Evolutionary conservation across 495 filamentous ascomycete genomes (phyloP), one percentile per base, ranked within the genome.

Genomic region (Neurospora sp.): DNA sequence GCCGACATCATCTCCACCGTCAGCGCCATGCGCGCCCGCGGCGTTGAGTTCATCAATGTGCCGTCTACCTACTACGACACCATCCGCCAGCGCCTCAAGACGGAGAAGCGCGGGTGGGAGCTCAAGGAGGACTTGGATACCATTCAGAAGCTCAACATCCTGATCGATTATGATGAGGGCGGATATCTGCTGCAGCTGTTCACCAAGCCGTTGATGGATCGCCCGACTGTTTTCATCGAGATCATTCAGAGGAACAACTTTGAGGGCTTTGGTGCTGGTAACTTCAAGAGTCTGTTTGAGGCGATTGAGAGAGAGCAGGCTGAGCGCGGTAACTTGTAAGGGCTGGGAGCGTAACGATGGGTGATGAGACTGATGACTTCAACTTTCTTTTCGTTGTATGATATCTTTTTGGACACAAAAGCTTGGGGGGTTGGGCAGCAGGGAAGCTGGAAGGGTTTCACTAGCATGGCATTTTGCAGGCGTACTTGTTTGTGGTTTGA

Each of bases 141-240:
- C 4, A 84, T 97, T 71, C 85, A 90, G 82, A 83, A 83, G 27
- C 80, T 96, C 75, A 91, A 94, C 79, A 96, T 97, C 76, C 77
- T 98, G 74, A 93, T 97, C 76, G 94, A 97, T 81, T 97, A 97
- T 75, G 94, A 97, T 77, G 92, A 96, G 86, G 87, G 86, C 20
- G 94, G 94, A 0, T 97, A 97, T 81, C 80, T 97, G 41, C 79
- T 95, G 54, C 92, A 94, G 82, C 83, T 97, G 14, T 97, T 97
- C 78, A 97, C 93, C 14, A 94, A 94, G 89, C 94, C 93, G 72
- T 74, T 98, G 70, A 91, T 97, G 90, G 94, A 97, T 80, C 89
- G 94, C 1, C 94, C 94, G 4, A 97, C 94, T 1, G 93, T 97
- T 0, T 97, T 97, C 80, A 88, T 97, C 72, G 94, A 97, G 87